A percentile compares a stretch with the other conserved stretches of the same genome.
Conservation (phyloP, 1,284 basidiomycete genomes). For the Fomitopsis palustris region DNA sequence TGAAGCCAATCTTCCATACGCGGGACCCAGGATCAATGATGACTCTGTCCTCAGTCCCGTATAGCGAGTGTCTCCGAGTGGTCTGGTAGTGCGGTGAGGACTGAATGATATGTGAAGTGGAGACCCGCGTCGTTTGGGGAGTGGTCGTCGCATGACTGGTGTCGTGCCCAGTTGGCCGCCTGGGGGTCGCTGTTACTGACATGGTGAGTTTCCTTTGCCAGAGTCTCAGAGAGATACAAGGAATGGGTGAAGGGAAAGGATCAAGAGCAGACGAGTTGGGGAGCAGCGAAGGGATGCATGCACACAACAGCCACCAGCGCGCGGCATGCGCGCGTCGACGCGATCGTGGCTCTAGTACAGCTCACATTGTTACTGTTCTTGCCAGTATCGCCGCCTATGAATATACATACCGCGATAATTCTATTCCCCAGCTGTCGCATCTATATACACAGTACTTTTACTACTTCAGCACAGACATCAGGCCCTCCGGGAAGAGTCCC, state of each 20-base stretch:
- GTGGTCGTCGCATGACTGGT: slow-evolving; percentile 35
- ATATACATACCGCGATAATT: background rate
- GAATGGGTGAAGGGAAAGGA: background rate
- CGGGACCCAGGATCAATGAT: slow-evolving; percentile 82
- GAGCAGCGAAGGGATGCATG: too few species aligned
- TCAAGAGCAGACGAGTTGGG: too few species aligned
- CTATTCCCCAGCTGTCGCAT: background rate
- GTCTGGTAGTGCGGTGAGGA: slow-evolving; percentile 76
- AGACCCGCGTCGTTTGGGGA: slow-evolving; percentile 47
- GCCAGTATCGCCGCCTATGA: too few species aligned
- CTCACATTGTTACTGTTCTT: too few species aligned
- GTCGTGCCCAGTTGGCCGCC: slow-evolving; percentile 32
- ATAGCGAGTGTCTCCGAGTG: slow-evolving; percentile 73
- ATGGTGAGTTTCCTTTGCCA: too few species aligned
- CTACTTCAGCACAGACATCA: background rate
- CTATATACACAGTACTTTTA: slow-evolving; percentile 3
- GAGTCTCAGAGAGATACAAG: background rate
- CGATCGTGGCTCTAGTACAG: background rate
- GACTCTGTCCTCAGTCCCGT: slow-evolving; percentile 84
- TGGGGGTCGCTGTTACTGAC: slow-evolving; percentile 40
- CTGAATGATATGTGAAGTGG: slow-evolving; percentile 49
- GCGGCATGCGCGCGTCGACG: background rate
- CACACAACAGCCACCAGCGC: background rate
- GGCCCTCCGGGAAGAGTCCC: background rate
- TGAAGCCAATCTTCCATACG: slow-evolving; percentile 88